Conservation (phyloP, 305 asterid genomes). For the Fraxinus albicans region DNA sequence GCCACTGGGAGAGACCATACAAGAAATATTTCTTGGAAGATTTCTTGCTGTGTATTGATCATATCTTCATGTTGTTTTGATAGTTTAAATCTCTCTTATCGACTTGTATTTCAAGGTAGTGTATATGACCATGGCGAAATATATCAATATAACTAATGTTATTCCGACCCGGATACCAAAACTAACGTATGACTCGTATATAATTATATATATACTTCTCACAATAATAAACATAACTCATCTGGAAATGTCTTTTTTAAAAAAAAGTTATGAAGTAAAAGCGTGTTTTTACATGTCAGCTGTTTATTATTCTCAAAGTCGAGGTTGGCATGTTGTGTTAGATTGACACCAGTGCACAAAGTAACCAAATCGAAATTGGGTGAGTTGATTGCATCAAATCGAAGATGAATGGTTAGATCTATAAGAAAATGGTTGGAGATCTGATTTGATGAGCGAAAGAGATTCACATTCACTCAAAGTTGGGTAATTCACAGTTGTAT, state of each 20-base stretch:
- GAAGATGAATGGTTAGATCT: background rate
- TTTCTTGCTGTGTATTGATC: constrained; percentile 23
- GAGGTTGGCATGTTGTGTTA: background rate
- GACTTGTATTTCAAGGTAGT: background rate
- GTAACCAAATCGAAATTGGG: background rate
- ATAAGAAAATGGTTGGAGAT: background rate
- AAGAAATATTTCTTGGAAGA: constrained; percentile 1
- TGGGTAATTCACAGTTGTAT: background rate
- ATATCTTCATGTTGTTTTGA: constrained; percentile 13
- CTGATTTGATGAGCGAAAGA: background rate
- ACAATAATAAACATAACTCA: too few species aligned
- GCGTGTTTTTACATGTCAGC: background rate
- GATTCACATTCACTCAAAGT: background rate
- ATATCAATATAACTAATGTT: background rate
- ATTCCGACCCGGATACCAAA: too few species aligned
- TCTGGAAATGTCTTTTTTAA: background rate
- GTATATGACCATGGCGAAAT: background rate
- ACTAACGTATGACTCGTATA: too few species aligned
- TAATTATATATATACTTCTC: too few species aligned
- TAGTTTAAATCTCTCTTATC: background rate
- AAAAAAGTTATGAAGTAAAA: too few species aligned
- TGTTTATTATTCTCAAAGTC: background rate
- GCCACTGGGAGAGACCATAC: background rate
- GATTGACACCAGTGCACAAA: background rate
- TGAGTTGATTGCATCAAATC: background rate